Conservation (phyloP, 371 early-diverging fungal species). For the Chytridiales sp. region DNA sequence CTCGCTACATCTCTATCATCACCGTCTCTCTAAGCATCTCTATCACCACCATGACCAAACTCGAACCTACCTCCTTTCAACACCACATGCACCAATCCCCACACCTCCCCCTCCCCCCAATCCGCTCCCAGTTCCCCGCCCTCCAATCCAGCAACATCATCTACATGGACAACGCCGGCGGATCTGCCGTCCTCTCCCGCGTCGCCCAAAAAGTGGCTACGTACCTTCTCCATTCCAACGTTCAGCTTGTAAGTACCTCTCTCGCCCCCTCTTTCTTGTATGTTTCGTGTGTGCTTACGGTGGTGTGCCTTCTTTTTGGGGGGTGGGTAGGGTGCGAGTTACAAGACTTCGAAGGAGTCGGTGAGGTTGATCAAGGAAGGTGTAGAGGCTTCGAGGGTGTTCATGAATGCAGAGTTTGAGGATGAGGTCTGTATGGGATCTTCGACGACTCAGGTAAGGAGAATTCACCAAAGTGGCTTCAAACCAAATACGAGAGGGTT, state of each 20-base stretch:
- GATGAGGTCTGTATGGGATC: conserved; percentile 25
- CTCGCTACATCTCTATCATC: too few relatives aligned
- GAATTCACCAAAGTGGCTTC: background rate
- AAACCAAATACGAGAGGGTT: too few relatives aligned
- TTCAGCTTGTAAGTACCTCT: conserved; percentile 16
- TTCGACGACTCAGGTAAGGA: conserved; percentile 27
- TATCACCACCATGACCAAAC: too few relatives aligned
- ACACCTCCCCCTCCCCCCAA: too few relatives aligned
- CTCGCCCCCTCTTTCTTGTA: background rate
- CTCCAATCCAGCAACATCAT: background rate
- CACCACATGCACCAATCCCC: too few relatives aligned
- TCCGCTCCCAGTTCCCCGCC: conserved; percentile 18
- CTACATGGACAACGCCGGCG: conserved; percentile 30
- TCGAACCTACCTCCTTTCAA: too few relatives aligned
- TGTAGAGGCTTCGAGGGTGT: conserved; percentile 14
- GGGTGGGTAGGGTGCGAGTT: conserved; percentile 24
- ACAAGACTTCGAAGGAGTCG: conserved; percentile 15
- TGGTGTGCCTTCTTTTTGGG: too few relatives aligned
- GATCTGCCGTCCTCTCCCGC: conserved; percentile 15
- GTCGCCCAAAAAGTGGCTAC: conserved; percentile 11
- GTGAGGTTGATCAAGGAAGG: conserved; percentile 14
- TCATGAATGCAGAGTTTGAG: conserved; percentile 21
- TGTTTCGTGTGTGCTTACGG: too few relatives aligned
- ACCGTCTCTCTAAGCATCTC: too few relatives aligned
- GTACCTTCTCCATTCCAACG: conserved; percentile 22